Evolutionary conservation across 148 eudicot genomes (phyloP), one percentile per base, ranked within the genome.

Genomic region (Selenicereus undatus): DNA sequence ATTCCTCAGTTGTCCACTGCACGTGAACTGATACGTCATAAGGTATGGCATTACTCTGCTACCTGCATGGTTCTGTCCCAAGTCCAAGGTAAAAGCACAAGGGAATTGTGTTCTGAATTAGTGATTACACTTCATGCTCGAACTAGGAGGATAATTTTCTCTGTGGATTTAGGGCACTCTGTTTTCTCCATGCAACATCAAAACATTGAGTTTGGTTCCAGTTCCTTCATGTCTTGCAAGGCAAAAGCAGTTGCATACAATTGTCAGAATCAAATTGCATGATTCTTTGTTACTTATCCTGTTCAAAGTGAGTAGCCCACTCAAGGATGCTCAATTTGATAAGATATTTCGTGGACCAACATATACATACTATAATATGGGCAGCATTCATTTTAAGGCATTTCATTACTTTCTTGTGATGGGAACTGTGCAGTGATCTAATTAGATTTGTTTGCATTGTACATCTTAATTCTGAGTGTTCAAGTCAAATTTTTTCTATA

Each of bases 1-100:
- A 80, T 92, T 79, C 97, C 97, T 75, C 86, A 90, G 78, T 84
- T 88, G 85, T 89, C 88, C 32, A 89, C 85, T 60, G 90, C 88
- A 70, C 92, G 86, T 39, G 89, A 91, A 87, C 84, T 95, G 77
- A 76, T 93, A 82, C 85, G 77, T 70, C 86, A 82, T 68, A 95
- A 95, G 97, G 98, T 93, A 86, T 75, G 82, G 52, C 71, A 65
- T 11, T 72, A 35, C 32, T 24, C 62, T 69, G 62, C 16, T 29
- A 32, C 6, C 39, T 72, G n/a, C 71, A 29, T 45, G 3, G 11
- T n/a, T 42, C 27, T n/a, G 60, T 64, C 29, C 29, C 8, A 64
- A 64, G 35, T 35, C 48, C 30, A 32, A 60, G 70, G 26, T 74
- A 3, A 1, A 51, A 27, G 56, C 39, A 35, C 32, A 27, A 54